Evolutionary conservation across 352 stramenopile genomes (phyloP).

Genomic region (Pythium sp.): DNA sequence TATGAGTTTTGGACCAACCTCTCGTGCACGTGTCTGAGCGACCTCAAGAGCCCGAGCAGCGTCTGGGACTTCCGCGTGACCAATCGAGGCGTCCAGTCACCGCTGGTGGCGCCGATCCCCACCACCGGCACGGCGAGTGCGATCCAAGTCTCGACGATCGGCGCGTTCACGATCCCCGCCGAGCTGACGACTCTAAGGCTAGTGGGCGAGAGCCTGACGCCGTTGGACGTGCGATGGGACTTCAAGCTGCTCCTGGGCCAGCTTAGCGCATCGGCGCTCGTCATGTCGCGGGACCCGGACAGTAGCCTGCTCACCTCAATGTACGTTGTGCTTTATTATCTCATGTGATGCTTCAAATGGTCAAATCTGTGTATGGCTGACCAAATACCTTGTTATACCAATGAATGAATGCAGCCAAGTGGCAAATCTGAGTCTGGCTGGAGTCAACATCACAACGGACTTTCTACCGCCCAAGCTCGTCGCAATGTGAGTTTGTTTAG

Average conservation of each 20-base stretch:
- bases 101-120: background rate
- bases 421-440: slow-evolving; percentile 4
- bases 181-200: slow-evolving; percentile 6
- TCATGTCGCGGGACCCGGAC: background rate
- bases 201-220: background rate
- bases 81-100: background rate
- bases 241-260: background rate
- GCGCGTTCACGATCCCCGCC: slow-evolving; percentile 2
- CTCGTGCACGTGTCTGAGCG: slow-evolving; percentile 11
- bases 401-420: background rate
- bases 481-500: slow-evolving; percentile 2
- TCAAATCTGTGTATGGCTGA: too few relatives aligned
- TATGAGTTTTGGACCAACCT: slow-evolving; percentile 1
- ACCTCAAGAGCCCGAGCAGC: background rate
- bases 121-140: background rate
- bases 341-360: too few relatives aligned
- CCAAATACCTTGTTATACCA: too few relatives aligned
- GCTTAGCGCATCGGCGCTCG: background rate
- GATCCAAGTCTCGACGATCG: slow-evolving; percentile 2
- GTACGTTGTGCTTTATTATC: background rate
- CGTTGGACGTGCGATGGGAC: slow-evolving; percentile 9
- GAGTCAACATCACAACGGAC: slow-evolving; percentile 1
- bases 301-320: background rate
- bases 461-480: background rate
- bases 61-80: slow-evolving; percentile 1